Evolutionary conservation across 2,329 filamentous ascomycete genomes (phyloP).

Genomic region (Aspergillus quadricinctus): DNA sequence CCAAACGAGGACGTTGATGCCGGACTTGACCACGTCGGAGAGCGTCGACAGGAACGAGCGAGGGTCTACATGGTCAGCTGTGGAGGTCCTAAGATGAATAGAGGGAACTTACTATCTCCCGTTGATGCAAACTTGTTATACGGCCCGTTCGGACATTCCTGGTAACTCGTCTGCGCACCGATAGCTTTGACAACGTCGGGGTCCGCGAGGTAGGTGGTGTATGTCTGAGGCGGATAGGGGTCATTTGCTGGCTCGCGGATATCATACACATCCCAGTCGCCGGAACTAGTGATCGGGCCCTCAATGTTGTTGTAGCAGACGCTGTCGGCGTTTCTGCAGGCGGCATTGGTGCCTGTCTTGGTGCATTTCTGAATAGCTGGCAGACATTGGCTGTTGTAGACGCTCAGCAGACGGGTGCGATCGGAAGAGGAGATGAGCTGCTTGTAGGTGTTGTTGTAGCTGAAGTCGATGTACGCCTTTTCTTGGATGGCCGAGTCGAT

Average conservation of each 20-base stretch:
- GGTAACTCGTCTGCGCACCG: constrained; percentile 42
- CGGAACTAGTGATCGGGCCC: constrained; percentile 22
- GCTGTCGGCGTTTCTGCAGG: constrained; percentile 30
- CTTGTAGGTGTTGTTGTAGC: constrained; percentile 46
- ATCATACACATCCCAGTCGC: constrained; percentile 43
- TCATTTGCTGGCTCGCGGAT: constrained; percentile 39
- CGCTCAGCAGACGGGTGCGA: constrained; percentile 26
- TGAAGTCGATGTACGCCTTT: constrained; percentile 42
- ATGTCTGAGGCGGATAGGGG: constrained; percentile 38
- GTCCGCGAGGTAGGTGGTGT: constrained; percentile 39
- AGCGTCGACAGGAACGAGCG: constrained; percentile 45
- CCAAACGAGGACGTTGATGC: constrained; percentile 50
- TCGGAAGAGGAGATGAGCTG: constrained; percentile 36
- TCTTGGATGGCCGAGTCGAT: constrained; percentile 47
- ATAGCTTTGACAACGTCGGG: constrained; percentile 40
- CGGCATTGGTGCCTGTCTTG: constrained; percentile 23
- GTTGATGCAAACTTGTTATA: constrained; percentile 38
- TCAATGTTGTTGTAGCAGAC: constrained; percentile 39
- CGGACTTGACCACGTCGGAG: constrained; percentile 44
- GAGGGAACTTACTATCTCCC: constrained; percentile 34
- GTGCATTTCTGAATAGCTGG: constrained; percentile 39
- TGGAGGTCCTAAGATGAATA: not conserved
- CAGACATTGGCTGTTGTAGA: constrained; percentile 34
- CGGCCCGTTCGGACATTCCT: constrained; percentile 38
- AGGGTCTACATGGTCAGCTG: constrained; percentile 25